Conservation (phyloP, 768 basidiomycete genomes). For the Flagelloscypha sp. region DNA sequence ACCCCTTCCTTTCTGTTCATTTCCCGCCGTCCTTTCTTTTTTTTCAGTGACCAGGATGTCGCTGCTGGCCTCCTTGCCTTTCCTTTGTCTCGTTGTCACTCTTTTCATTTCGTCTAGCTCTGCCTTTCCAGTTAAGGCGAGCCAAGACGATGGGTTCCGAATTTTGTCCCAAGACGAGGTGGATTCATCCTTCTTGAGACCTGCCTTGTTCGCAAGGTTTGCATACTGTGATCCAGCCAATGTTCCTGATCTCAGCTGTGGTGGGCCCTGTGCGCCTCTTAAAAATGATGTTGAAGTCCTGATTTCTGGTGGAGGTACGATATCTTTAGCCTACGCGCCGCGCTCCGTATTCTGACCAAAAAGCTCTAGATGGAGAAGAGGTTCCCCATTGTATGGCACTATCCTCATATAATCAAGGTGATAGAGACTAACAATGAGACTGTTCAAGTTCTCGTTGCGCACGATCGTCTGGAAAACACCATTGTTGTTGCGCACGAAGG, state of each 20-base stretch:
- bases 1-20: no score
- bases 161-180: no score
- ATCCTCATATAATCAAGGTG: neutral
- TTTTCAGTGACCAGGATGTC: no score
- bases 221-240: conserved; percentile 27
- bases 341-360: no score
- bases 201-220: conserved; percentile 27
- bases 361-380: conserved; percentile 19
- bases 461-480: conserved; percentile 22
- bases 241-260: conserved; percentile 27
- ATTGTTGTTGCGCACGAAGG: conserved; percentile 38
- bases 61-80: no score
- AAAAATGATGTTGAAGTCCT: conserved; percentile 18
- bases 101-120: no score
- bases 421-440: conserved; percentile 3
- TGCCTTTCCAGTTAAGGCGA: no score
- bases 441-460: conserved; percentile 28
- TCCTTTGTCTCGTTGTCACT: no score
- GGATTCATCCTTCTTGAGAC: no score
- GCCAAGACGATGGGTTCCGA: no score
- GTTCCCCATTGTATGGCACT: conserved; percentile 22
- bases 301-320: conserved; percentile 28
- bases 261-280: conserved; percentile 23
- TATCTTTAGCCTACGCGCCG: no score
- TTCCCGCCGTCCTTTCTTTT: no score